Evolutionary conservation across 768 basidiomycete species (phyloP), one percentile per base, ranked within the genome.

Genomic region (Cystobasidiopsis lactophilus): DNA sequence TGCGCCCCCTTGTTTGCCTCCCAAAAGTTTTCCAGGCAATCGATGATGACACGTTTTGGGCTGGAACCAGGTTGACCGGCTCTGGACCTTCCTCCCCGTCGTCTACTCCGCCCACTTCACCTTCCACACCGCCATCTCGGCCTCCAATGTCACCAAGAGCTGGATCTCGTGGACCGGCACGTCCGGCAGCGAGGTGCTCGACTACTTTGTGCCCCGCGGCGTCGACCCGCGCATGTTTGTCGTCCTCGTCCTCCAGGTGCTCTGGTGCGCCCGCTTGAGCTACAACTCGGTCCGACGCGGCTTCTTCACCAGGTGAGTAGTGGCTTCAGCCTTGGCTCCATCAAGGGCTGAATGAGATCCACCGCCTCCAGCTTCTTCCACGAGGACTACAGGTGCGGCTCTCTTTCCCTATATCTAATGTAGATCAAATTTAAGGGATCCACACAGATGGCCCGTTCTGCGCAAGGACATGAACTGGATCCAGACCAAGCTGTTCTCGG

Each of bases 361-460:
- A n/a, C n/a, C n/a, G n/a, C n/a, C n/a, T n/a, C n/a, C n/a, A n/a
- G n/a, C n/a, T n/a, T n/a, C n/a, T n/a, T n/a, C n/a, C n/a, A n/a
- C n/a, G n/a, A n/a, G n/a, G n/a, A n/a, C n/a, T n/a, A n/a, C n/a
- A n/a, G n/a, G n/a, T n/a, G n/a, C n/a, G n/a, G n/a, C n/a, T n/a
- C n/a, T n/a, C n/a, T n/a, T n/a, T n/a, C n/a, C n/a, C n/a, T n/a
- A n/a, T n/a, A n/a, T n/a, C n/a, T n/a, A 33, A 35, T 11, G 43
- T 10, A 10, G 26, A 10, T 45, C 19, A 39, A 39, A 39, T 39
- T 39, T 74, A 26, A 83, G 82, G 24, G 86, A 91, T 66, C 88
- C 93, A 65, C 95, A 95, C 62, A 80, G 91, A 26, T 95, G 89
- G 84, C 75, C 70, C 1, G 69, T 85, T 35, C 71, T 93, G 14